phyloP scores from a whole-genome alignment of 805 yeast genomes.

The Schizosaccharomyces osmophilus region DNA sequence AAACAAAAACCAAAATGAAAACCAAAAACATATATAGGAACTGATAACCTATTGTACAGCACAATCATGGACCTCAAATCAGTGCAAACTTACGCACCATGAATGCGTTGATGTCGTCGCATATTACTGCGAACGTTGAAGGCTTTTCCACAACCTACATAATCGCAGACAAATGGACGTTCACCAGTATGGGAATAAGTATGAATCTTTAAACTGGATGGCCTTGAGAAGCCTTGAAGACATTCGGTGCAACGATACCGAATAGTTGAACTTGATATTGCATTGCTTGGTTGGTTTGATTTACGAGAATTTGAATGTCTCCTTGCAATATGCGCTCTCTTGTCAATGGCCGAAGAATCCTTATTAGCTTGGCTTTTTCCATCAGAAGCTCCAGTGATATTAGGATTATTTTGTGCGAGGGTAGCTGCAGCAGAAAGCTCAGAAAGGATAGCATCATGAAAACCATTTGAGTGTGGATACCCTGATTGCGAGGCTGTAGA shows the following conservation, averaged over 20 bases:
- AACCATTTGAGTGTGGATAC: too few species aligned
- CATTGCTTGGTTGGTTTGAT: too few species aligned
- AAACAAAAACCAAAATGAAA: too few species aligned
- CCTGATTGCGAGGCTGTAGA: too few species aligned
- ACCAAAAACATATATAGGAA: too few species aligned
- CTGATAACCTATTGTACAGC: too few species aligned
- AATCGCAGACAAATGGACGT: constrained; percentile 43
- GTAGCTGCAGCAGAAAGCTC: too few species aligned
- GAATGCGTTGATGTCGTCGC: constrained; percentile 41
- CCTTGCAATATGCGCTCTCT: not conserved
- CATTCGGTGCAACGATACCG: constrained; percentile 25
- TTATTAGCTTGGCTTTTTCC: not conserved
- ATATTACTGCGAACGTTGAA: constrained; percentile 65
- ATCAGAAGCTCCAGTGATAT: too few species aligned
- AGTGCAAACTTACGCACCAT: not conserved
- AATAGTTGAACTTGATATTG: not conserved
- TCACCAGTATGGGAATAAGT: constrained; percentile 63
- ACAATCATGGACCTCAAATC: too few species aligned
- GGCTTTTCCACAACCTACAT: constrained; percentile 41
- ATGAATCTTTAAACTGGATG: constrained; percentile 63
- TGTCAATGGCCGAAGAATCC: not conserved
- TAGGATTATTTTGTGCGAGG: too few species aligned
- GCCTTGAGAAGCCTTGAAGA: constrained; percentile 58
- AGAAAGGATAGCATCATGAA: too few species aligned
- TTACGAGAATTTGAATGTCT: not conserved